Evolutionary conservation across 2,329 filamentous ascomycete species (phyloP).

Genomic region (Sclerotinia minor): DNA sequence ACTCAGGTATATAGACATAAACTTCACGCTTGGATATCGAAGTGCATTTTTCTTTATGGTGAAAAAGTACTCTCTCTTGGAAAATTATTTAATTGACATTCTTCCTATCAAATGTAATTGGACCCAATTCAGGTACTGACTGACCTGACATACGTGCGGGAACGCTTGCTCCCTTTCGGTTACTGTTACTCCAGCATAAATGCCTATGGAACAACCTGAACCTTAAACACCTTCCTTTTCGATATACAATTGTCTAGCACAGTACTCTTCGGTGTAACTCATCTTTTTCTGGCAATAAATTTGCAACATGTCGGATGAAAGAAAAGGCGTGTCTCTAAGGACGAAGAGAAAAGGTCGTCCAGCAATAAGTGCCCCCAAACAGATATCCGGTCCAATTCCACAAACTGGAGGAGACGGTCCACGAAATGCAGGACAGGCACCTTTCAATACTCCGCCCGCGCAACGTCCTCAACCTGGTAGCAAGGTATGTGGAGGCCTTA

Average conservation of each 20-base stretch:
- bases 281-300: not conserved
- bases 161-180: constrained; percentile 16
- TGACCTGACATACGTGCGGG: not conserved
- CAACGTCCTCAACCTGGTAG: constrained; percentile 56
- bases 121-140: not conserved
- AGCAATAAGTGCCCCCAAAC: constrained; percentile 60
- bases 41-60: not conserved
- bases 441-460: constrained; percentile 44
- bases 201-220: constrained; percentile 5
- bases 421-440: constrained; percentile 42
- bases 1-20: not conserved
- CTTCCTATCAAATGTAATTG: not conserved
- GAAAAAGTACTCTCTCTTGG: not conserved
- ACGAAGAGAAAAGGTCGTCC: constrained; percentile 63
- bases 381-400: constrained; percentile 62
- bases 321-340: constrained; percentile 60
- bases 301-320: constrained; percentile 57
- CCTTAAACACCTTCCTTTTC: constrained; percentile 9
- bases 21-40: not conserved
- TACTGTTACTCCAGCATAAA: constrained; percentile 10
- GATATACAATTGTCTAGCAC: not conserved
- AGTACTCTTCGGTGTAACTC: not conserved
- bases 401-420: constrained; percentile 50
- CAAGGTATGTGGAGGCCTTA: constrained; percentile 49
- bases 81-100: not conserved